A percentile compares a stretch with the other conserved stretches of the same genome.
Evolutionary conservation across 441 rosid genomes (phyloP).

Genomic region (Euphorbia schlechtendalii): DNA sequence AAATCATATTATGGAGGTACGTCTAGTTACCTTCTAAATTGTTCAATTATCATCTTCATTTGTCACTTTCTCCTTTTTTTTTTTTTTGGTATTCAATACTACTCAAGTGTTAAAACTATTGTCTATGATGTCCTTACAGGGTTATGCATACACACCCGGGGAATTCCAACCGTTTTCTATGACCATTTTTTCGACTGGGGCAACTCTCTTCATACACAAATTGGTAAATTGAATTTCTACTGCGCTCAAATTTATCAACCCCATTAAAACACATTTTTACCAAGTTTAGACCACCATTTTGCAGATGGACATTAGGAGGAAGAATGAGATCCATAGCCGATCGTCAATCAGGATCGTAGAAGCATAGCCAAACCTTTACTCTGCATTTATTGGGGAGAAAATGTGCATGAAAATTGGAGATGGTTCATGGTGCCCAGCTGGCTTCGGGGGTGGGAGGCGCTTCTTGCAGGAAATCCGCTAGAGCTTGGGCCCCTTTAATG

Average conservation of each 20-base stretch:
- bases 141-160: constrained; percentile 83
- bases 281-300: constrained; percentile 12
- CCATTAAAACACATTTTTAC: neutral
- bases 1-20: constrained; percentile 84
- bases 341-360: constrained; percentile 57
- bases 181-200: constrained; percentile 86
- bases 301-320: constrained; percentile 65
- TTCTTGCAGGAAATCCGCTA: too few species aligned
- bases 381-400: constrained; percentile 69
- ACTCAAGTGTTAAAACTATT: neutral
- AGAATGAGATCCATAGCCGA: constrained; percentile 58
- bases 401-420: constrained; percentile 81
- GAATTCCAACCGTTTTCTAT: constrained; percentile 73
- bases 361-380: constrained; percentile 62
- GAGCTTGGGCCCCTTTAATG: too few species aligned
- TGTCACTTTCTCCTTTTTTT: neutral
- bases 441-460: too few species aligned
- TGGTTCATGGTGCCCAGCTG: constrained; percentile 88
- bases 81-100: too few species aligned
- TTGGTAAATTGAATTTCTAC: constrained; percentile 38
- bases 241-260: constrained; percentile 9
- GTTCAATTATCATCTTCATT: too few species aligned
- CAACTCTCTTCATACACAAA: constrained; percentile 54
- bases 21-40: too few species aligned
- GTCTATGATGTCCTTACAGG: constrained; percentile 33